Percentiles rank a stretch among this genome's conserved stretches.
phyloP scores from a whole-genome alignment of 2,329 filamentous ascomycete genomes.

The Tolypocladium guangdongense region DNA sequence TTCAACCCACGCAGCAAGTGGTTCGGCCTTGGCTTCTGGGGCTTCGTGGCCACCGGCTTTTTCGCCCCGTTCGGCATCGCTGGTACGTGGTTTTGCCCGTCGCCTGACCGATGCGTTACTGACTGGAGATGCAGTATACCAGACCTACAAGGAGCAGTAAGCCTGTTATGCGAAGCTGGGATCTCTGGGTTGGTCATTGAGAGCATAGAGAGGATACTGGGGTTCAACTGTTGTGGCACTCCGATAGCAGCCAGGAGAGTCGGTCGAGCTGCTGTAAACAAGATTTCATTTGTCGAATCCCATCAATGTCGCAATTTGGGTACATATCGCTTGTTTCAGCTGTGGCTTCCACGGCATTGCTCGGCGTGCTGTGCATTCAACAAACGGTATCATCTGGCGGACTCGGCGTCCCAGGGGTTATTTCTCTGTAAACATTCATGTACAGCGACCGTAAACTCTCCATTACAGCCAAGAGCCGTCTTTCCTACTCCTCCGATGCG shows the following conservation, averaged over 20 bases:
- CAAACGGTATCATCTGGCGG: background rate
- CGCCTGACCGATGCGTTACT: background rate
- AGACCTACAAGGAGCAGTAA: constrained; percentile 30
- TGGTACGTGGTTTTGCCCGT: constrained; percentile 32
- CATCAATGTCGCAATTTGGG: background rate
- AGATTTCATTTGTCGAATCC: constrained; percentile 13
- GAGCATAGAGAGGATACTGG: constrained; percentile 11
- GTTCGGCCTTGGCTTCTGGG: constrained; percentile 78
- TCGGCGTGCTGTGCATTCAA: background rate
- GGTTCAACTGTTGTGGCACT: constrained; percentile 16
- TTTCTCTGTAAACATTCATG: background rate
- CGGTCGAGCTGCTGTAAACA: constrained; percentile 14
- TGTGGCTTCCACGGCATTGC: background rate
- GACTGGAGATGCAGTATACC: constrained; percentile 31
- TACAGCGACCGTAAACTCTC: constrained; percentile 1
- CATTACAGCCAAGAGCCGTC: constrained; percentile 19
- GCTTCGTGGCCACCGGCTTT: constrained; percentile 50
- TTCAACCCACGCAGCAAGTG: constrained; percentile 90
- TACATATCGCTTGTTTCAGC: background rate
- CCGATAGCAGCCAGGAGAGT: constrained; percentile 21
- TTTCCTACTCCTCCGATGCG: constrained; percentile 13
- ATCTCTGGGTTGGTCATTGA: constrained; percentile 7
- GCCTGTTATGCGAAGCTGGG: constrained; percentile 6
- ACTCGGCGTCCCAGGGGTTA: background rate
- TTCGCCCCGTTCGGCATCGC: constrained; percentile 52